Base-by-base conservation (phyloP, 1,284 basidiomycete species). In the Somion occarium region DNA sequence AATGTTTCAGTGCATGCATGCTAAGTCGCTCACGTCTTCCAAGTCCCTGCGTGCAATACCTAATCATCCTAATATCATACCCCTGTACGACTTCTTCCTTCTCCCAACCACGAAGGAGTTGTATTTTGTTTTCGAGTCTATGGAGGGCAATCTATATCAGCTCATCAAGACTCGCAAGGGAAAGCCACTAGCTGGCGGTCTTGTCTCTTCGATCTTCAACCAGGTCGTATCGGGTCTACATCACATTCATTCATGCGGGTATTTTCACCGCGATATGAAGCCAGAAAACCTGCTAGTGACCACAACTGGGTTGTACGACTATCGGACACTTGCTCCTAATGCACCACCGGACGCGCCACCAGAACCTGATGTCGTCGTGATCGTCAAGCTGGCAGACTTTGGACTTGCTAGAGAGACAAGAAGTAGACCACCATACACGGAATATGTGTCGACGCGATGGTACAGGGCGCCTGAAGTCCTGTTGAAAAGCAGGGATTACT, bases 221-320 rank as follows among this genome's bases (percentile, higher is more conserved):
- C 97, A 99, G 71, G 92, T 95, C 61, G 83, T 94, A 37, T 74
- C 82, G 11, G 97, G 97, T 27, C 79, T 99, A 34, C 78, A 93
- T 63, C 97, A 99, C 68, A 93, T 99, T 56, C 97, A 99, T 69
- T 67, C 76, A 15, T 77, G 88, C 45, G 96, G 96, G 52, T 99
- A 97, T 71, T 99, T 99, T 68, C 97, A 99, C 68, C 91, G 97
- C 50, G 97, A 99, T 70, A 96, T 99, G 93, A 99, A 99, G 71
- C 97, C 97, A 24, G 97, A 99, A 68, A 99, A 99, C 63, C 84
- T 99, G n/a, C 83, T 99, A 50, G 96, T 99, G 62, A 99, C 97
- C n/a, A 99, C 97, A 2, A 98, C 93, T 9, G 97, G 97, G 22
- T 79, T 98, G 46, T 88, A 89, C 59, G 93, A 98, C 70, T 99